Base-by-base conservation (phyloP, 2,329 filamentous ascomycete genomes). In the Colletotrichum sp. region DNA sequence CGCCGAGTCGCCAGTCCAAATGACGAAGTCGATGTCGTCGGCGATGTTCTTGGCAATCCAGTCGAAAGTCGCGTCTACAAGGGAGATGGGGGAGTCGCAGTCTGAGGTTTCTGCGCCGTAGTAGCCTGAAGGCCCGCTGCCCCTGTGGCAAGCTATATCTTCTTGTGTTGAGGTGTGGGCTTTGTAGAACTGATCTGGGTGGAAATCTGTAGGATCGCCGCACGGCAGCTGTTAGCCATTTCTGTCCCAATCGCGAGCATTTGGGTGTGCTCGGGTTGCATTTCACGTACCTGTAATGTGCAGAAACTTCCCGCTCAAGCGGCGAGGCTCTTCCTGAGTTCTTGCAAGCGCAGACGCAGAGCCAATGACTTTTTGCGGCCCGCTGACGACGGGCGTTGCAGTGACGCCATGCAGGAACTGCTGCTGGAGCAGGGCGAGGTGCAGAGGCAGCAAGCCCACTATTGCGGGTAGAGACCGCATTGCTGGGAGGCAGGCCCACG, bases 1-100 rank as follows among this genome's bases (percentile, higher is more conserved):
- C 24, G 95, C 95, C 36, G 94, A 96, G 84, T 98, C 96, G 78
- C 96, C 96, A 2, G 96, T 98, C 96, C 96, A 98, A 65, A 98
- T 88, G 66, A 98, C 93, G 83, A 98, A 98, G 84, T 98, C 96
- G 78, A 98, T 90, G 5, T 93, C 86, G 82, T 96, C 94, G 82
- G 91, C 93, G 74, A 98, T 82, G 80, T 98, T 93, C 59, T 92
- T 90, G 60, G 92, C 89, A 68, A 99, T 94, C 96, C 96, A 99
- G 81, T 93, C 90, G 82, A 99, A 95, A 0, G 96, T 99, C 80
- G 95, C 94, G 84, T 99, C 95, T 77, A 98, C 88, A 21, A 99
- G 92, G 1, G 93, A 87, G 75, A 93, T 85, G 0, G 97, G 96
- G 4, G 95, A 92, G 86, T 99, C 97, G 89, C 97, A 99, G 76